These are phyloP conservation scores for Prunella vulgaris DNA, from an alignment of 257 asterid species.

Conservation along the genomic window DNA sequence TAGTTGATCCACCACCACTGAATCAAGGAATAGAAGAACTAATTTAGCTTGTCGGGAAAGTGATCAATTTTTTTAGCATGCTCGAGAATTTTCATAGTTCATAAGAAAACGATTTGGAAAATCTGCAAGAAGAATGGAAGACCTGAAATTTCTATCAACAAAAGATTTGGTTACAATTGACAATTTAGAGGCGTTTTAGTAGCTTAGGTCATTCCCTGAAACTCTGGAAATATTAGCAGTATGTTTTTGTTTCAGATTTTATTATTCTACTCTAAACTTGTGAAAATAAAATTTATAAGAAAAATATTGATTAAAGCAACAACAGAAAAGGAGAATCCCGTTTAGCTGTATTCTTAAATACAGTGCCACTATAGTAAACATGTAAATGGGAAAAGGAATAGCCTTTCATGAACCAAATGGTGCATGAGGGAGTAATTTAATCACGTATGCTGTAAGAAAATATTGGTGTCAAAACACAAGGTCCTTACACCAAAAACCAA, in stretches of 20 bases:
- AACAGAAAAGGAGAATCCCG: background rate
- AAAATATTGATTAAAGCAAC: background rate
- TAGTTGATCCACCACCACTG: conserved; percentile 99
- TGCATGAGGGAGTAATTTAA: conserved; percentile 4
- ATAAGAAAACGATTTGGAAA: background rate
- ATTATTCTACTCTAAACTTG: background rate
- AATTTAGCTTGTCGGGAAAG: conserved; percentile 18
- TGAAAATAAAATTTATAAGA: background rate
- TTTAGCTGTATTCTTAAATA: background rate
- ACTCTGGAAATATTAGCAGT: background rate
- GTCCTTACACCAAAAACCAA: background rate
- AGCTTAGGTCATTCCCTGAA: background rate
- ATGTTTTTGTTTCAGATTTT: background rate
- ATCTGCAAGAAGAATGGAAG: background rate
- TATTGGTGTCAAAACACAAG: background rate
- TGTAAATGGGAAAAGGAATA: background rate
- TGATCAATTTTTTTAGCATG: background rate
- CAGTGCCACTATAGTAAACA: background rate
- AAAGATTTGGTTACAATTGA: background rate
- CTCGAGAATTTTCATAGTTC: conserved; percentile 5
- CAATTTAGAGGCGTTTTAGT: background rate
- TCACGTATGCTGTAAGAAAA: background rate
- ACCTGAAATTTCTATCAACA: background rate
- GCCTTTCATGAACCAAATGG: conserved; percentile 5
- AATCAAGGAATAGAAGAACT: conserved; percentile 30